Conservation (phyloP, 176 grass and related monocot genomes). For the Lolium rigidum region DNA sequence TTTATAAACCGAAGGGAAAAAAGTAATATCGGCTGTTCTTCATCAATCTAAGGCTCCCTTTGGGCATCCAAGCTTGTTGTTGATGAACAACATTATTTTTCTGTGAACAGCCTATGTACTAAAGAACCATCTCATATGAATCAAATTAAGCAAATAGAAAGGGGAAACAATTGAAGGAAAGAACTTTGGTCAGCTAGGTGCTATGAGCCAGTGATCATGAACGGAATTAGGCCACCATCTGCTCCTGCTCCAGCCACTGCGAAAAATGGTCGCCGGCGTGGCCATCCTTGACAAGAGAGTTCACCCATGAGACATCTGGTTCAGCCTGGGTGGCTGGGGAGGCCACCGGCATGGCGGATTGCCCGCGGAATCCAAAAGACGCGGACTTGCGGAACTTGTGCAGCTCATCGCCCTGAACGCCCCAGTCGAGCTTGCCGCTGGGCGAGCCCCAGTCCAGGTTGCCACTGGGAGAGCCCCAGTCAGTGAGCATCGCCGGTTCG, state of each 20-base stretch:
- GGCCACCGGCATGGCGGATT: slow-evolving; percentile 31
- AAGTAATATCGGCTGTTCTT: slow-evolving; percentile 58
- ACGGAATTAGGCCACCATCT: slow-evolving; percentile 66
- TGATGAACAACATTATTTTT: slow-evolving; percentile 47
- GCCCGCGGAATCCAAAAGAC: slow-evolving; percentile 73
- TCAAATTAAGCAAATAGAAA: slow-evolving; percentile 74
- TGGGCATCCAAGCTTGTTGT: slow-evolving; percentile 64
- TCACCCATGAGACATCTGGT: slow-evolving; percentile 71
- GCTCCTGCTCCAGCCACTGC: slow-evolving; percentile 87
- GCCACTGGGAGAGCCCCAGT: slow-evolving; percentile 86
- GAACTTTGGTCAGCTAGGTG: slow-evolving; percentile 78
- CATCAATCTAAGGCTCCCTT: slow-evolving; percentile 77
- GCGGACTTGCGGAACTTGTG: slow-evolving; percentile 93
- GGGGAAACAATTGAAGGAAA: slow-evolving; percentile 86
- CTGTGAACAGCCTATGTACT: slow-evolving; percentile 67
- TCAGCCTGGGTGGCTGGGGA: slow-evolving; percentile 36
- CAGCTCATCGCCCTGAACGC: slow-evolving; percentile 94
- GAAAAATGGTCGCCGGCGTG: slow-evolving; percentile 72
- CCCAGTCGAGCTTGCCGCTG: slow-evolving; percentile 88
- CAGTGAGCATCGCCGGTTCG: slow-evolving; percentile 57
- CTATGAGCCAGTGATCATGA: slow-evolving; percentile 42
- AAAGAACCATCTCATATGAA: slow-evolving; percentile 67
- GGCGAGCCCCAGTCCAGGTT: slow-evolving; percentile 92
- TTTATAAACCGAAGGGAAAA: slow-evolving; percentile 54
- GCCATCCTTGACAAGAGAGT: slow-evolving; percentile 77